phyloP scores from a whole-genome alignment of 345 rosid genomes.

The Lepidium africanum region DNA sequence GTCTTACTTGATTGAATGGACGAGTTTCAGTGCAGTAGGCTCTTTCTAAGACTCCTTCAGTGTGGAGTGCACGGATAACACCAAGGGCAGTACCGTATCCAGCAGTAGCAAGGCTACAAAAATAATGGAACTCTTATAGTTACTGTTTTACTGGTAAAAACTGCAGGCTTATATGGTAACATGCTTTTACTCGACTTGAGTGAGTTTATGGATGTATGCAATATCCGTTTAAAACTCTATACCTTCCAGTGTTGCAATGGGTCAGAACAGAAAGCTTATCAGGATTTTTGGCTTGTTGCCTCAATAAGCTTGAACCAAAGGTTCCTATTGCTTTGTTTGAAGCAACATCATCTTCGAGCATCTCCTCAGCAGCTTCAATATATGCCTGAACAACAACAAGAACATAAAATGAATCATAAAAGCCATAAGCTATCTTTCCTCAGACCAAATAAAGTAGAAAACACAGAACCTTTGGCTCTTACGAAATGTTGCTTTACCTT shows the following conservation, averaged over 20 bases:
- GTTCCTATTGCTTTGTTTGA: slow-evolving; percentile 68
- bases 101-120: slow-evolving; percentile 85
- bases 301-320: slow-evolving; percentile 57
- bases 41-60: slow-evolving; percentile 58
- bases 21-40: slow-evolving; percentile 98
- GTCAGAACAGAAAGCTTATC: slow-evolving; percentile 60
- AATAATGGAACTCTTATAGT: background rate
- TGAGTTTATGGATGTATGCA: background rate
- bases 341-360: too few relatives aligned
- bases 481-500: slow-evolving; percentile 31
- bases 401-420: background rate
- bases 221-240: background rate
- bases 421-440: background rate
- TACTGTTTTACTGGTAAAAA: background rate
- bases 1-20: slow-evolving; percentile 85
- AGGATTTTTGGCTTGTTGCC: slow-evolving; percentile 31
- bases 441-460: background rate
- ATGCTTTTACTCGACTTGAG: background rate
- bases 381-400: too few relatives aligned
- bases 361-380: background rate
- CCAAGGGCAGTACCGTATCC: slow-evolving; percentile 99
- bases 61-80: slow-evolving; percentile 77
- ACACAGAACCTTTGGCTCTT: background rate
- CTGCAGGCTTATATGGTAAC: background rate
- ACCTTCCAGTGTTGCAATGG: slow-evolving; percentile 99